Evolutionary conservation across 345 rosid species (phyloP), one percentile per base, ranked within the genome.

Genomic region (Bretschneidera sinensis): DNA sequence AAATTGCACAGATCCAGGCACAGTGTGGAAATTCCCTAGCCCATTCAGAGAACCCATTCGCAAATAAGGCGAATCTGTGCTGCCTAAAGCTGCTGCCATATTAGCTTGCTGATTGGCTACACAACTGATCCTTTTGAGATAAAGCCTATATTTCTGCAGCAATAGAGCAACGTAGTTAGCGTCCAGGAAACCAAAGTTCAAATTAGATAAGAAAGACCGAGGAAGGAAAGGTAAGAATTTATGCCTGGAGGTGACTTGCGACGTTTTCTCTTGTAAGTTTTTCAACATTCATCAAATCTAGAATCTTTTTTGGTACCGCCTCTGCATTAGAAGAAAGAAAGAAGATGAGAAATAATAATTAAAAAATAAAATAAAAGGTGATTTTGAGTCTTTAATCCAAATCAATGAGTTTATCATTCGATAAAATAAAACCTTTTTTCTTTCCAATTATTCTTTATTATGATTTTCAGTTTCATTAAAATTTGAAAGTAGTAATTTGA

Each of bases 271-370:
- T 83, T 45, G 94, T 87, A 48, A 92, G 88, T 54, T 83, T 83
- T 59, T 83, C 97, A 60, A 84, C 97, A 70, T 86, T 84, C 99
- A 94, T 94, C 60, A 90, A 59, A 69, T 90, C 96, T 25, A 94
- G 91, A 65, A 94, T 91, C 82, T 85, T 88, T 75, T 94, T 94
- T 1, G 99, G 99, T 62, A 91, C 97, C 57, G 97, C 97, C 77
- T 91, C 99, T 94, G 86, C 80, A 77, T 55, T 60, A 57, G 21
- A 59, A 58, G 1, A 21, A 56, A 50, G 51, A 9, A 49, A 62
- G 22, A 55, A 6, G 8, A 25, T 19, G 20, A 19, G 33, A 35
- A 57, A 54, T 25, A 60, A 16, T 21, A 45, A 17, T 4, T 39
- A n/a, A 5, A 20, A 28, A 59, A 52, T 28, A 9, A 4, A 39